Conservation (phyloP, 2,329 filamentous ascomycete species). For the Fusarium tanahbumbuense region DNA sequence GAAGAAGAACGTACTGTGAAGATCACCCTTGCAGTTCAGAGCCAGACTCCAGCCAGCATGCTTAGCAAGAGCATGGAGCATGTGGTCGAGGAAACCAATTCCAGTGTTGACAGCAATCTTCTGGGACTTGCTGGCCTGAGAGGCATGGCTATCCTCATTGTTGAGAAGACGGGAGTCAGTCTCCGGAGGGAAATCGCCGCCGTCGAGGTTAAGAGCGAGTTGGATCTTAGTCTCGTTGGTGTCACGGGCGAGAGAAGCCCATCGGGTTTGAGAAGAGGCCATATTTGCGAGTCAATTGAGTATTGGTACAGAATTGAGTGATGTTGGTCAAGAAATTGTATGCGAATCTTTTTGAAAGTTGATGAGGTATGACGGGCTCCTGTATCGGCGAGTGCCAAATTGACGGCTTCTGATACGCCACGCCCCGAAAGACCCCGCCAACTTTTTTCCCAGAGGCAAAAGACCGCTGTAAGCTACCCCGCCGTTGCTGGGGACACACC, state of each 20-base stretch:
- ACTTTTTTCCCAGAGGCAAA: constrained; percentile 39
- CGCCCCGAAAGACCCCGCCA: constrained; percentile 14
- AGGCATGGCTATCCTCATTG: constrained; percentile 75
- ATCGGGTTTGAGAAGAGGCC: constrained; percentile 62
- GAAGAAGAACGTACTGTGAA: constrained; percentile 78
- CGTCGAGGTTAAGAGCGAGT: constrained; percentile 91
- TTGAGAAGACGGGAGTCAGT: constrained; percentile 67
- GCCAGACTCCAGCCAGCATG: constrained; percentile 94
- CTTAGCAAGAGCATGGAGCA: constrained; percentile 96
- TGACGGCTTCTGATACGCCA: constrained; percentile 44
- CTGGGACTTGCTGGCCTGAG: constrained; percentile 85
- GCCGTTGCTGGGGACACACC: constrained; percentile 44
- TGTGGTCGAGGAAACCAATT: constrained; percentile 98
- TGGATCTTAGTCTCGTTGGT: constrained; percentile 99
- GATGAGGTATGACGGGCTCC: constrained; percentile 36
- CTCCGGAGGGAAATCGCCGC: constrained; percentile 78
- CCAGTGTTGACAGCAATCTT: constrained; percentile 90
- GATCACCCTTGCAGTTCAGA: constrained; percentile 85
- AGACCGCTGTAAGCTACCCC: constrained; percentile 46
- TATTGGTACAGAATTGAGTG: background rate
- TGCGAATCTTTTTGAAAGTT: constrained; percentile 26
- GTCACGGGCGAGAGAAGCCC: constrained; percentile 83
- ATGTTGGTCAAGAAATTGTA: background rate
- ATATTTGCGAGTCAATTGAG: constrained; percentile 40
- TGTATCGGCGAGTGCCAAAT: constrained; percentile 48